These are phyloP conservation scores for Moniliella sp. DNA, from an alignment of 1,284 basidiomycete genomes.

Conservation along the genomic window DNA sequence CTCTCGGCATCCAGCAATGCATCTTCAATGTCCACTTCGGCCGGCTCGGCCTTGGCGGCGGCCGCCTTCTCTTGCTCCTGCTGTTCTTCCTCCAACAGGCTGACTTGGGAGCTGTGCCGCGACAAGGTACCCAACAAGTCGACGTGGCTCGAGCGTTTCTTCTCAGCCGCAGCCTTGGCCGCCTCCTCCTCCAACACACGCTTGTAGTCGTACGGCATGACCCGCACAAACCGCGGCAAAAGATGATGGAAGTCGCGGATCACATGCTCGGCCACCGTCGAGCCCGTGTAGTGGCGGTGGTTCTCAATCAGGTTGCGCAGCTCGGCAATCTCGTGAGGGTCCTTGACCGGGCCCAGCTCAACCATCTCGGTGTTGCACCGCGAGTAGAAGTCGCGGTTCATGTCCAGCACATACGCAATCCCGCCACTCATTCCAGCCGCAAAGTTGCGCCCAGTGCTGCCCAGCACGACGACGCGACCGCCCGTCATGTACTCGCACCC, in stretches of 20 bases:
- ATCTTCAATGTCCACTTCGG: conserved; percentile 25
- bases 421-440: conserved; percentile 25
- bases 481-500: conserved; percentile 23
- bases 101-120: conserved; percentile 23
- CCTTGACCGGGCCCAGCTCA: conserved; percentile 22
- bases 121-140: conserved; percentile 27
- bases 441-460: conserved; percentile 18
- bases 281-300: conserved; percentile 29
- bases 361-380: conserved; percentile 30
- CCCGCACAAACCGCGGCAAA: conserved; percentile 24
- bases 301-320: conserved; percentile 29
- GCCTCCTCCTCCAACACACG: conserved; percentile 29
- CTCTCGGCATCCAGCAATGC: conserved; percentile 30
- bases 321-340: conserved; percentile 27
- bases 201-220: conserved; percentile 31
- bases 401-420: conserved; percentile 27
- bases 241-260: conserved; percentile 28
- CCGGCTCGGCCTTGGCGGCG: conserved; percentile 10
- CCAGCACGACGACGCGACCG: conserved; percentile 19
- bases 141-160: conserved; percentile 30
- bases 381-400: conserved; percentile 23
- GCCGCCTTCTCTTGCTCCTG: conserved; percentile 16
- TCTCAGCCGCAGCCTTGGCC: conserved; percentile 26
- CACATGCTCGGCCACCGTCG: conserved; percentile 23
- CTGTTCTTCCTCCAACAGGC: conserved; percentile 13